These are phyloP conservation scores for Microstroma glucosiphilum DNA, from an alignment of 1,284 basidiomycete species.

Conservation along the genomic window DNA sequence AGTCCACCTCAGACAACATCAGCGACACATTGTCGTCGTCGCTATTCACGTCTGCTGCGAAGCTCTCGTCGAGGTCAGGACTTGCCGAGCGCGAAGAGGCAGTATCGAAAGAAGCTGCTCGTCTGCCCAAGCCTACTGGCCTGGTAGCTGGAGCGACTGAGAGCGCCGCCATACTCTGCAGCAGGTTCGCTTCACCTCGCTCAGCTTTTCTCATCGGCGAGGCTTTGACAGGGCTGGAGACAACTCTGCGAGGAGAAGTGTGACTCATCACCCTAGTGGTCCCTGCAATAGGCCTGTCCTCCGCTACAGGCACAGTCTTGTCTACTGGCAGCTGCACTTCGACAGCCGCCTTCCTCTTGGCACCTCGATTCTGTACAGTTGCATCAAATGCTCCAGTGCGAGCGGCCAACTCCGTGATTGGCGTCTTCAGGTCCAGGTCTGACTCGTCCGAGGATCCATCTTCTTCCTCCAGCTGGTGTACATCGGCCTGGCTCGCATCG, in stretches of 20 bases:
- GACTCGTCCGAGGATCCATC: conserved; percentile 9
- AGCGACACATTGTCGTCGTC: background rate
- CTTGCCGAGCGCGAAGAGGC: background rate
- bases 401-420: conserved; percentile 9
- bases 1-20: conserved; percentile 5
- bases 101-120: background rate
- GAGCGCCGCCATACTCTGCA: background rate
- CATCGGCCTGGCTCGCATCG: background rate
- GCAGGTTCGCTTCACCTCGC: no score
- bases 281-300: conserved; percentile 4
- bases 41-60: background rate
- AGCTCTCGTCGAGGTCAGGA: conserved; percentile 7
- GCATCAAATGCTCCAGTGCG: conserved; percentile 11
- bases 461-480: background rate
- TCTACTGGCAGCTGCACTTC: background rate
- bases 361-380: conserved; percentile 6
- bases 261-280: background rate
- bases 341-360: conserved; percentile 7
- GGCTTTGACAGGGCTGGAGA: background rate
- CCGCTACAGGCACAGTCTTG: background rate
- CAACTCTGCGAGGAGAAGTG: background rate
- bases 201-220: background rate
- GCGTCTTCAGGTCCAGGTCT: conserved; percentile 11
- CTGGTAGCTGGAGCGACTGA: background rate
- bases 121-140: background rate